phyloP scores from a whole-genome alignment of 441 rosid genomes.

The Isatis lusitanica region DNA sequence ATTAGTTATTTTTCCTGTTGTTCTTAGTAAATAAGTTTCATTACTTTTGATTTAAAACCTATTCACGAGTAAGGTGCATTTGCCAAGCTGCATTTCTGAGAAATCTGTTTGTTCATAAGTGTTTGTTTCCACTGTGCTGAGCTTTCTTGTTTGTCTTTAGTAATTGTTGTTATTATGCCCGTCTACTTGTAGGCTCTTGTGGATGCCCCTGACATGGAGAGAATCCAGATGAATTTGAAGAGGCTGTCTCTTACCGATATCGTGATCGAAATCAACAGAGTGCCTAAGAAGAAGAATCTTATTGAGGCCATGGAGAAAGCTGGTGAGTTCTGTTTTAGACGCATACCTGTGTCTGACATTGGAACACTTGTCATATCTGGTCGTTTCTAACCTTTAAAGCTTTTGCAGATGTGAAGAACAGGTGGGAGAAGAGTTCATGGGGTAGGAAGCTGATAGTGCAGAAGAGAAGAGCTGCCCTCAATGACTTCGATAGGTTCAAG shows the following conservation, averaged over 20 bases:
- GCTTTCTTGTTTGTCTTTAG: background rate
- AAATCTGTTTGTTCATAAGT: background rate
- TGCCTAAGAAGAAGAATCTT: conserved; percentile 68
- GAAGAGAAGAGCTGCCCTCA: conserved; percentile 52
- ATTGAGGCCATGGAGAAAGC: conserved; percentile 85
- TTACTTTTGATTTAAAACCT: background rate
- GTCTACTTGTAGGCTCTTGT: conserved; percentile 51
- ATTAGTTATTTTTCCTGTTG: background rate
- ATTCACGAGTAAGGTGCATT: background rate
- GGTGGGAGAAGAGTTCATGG: conserved; percentile 76
- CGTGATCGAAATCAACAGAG: conserved; percentile 65
- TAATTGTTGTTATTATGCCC: background rate
- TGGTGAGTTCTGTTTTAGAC: conserved; percentile 38
- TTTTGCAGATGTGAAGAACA: conserved; percentile 59
- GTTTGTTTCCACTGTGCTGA: background rate
- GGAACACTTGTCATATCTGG: background rate
- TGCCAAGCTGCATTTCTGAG: background rate
- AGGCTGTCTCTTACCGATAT: conserved; percentile 77
- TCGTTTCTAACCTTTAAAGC: background rate
- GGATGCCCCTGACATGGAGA: conserved; percentile 81
- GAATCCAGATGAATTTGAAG: conserved; percentile 78
- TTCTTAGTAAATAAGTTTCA: background rate
- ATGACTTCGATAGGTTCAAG: conserved; percentile 81
- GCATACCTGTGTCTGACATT: background rate
- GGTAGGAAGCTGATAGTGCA: conserved; percentile 59